Conservation (phyloP, 345 rosid species). For the Moricandia moricandioides region DNA sequence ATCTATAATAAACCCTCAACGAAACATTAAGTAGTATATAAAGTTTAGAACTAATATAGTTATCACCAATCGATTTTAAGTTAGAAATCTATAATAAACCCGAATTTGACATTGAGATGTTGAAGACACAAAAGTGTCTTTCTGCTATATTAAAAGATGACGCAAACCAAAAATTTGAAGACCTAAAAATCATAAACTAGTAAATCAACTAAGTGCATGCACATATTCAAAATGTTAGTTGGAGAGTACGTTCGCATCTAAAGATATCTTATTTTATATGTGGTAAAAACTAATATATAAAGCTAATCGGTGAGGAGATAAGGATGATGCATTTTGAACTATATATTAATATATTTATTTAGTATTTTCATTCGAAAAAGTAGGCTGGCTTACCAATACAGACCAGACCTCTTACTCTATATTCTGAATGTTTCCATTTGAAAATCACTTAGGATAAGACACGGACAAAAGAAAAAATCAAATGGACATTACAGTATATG, state of each 20-base stretch:
- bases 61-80: too few relatives aligned
- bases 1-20: too few relatives aligned
- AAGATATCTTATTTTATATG: neutral
- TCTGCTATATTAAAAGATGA: neutral
- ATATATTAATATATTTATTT: neutral
- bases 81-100: too few relatives aligned
- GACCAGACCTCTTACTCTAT: neutral
- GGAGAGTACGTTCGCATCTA: neutral
- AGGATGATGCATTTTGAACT: conserved; percentile 22
- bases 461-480: conserved; percentile 7
- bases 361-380: neutral
- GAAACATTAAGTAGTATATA: too few relatives aligned
- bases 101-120: too few relatives aligned
- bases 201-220: neutral
- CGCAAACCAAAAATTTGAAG: neutral
- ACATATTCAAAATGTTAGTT: neutral
- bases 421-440: neutral
- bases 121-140: too few relatives aligned
- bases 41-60: too few relatives aligned
- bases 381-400: conserved; percentile 6
- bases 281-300: neutral
- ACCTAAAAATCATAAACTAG: neutral
- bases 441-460: conserved; percentile 13
- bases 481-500: neutral
- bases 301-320: conserved; percentile 12